phyloP scores from a whole-genome alignment of 2,329 filamentous ascomycete genomes.

The Aaosphaeria arxii region DNA sequence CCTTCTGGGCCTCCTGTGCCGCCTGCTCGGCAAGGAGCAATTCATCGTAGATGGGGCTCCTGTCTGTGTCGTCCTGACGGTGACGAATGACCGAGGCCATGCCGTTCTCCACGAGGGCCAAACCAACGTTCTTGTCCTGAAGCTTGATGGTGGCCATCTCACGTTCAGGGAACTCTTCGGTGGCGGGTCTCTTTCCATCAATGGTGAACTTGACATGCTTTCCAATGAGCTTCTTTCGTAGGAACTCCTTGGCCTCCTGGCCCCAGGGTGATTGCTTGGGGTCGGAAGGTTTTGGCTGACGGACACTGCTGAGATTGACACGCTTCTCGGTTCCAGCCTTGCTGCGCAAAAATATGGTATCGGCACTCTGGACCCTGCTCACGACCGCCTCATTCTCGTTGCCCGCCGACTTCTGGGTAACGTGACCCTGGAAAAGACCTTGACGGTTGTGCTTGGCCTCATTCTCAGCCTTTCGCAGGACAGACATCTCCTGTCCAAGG shows the following conservation, averaged over 20 bases:
- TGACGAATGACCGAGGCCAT: slow-evolving; percentile 94
- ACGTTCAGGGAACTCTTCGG: slow-evolving; percentile 87
- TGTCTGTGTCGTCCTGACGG: slow-evolving; percentile 89
- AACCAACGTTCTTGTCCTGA: slow-evolving; percentile 81
- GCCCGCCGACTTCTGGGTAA: slow-evolving; percentile 60
- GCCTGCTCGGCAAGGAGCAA: slow-evolving; percentile 73
- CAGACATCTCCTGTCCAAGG: slow-evolving; percentile 83
- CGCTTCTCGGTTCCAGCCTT: slow-evolving; percentile 85
- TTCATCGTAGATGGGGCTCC: slow-evolving; percentile 91
- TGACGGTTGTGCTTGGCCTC: slow-evolving; percentile 72
- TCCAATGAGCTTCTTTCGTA: slow-evolving; percentile 90
- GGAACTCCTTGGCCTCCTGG: slow-evolving; percentile 92
- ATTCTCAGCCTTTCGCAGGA: slow-evolving; percentile 82
- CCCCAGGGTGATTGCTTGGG: slow-evolving; percentile 83
- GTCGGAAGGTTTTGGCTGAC: slow-evolving; percentile 87
- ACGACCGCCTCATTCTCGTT: slow-evolving; percentile 78
- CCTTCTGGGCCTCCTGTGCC: slow-evolving; percentile 84
- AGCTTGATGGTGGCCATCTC: slow-evolving; percentile 87
- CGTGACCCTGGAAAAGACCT: slow-evolving; percentile 78
- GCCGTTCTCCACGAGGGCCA: slow-evolving; percentile 84
- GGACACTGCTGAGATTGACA: slow-evolving; percentile 87
- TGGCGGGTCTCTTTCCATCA: slow-evolving; percentile 86
- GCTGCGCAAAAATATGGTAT: slow-evolving; percentile 82
- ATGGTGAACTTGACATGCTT: slow-evolving; percentile 90
- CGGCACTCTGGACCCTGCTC: slow-evolving; percentile 79